phyloP scores from a whole-genome alignment of 2,329 filamentous ascomycete genomes.

The Monosporascus sp. region DNA sequence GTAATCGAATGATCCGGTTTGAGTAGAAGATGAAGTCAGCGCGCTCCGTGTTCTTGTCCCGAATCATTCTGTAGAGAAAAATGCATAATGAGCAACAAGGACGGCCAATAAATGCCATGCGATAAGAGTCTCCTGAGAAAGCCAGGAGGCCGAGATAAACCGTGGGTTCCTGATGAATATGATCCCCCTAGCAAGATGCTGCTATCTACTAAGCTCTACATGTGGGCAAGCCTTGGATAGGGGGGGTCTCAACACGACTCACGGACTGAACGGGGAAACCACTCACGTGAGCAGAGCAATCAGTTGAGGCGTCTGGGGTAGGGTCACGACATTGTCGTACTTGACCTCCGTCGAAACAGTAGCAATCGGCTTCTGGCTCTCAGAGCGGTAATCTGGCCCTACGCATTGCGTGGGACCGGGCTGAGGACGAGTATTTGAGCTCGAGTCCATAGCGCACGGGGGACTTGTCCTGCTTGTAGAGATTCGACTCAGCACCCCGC shows the following conservation, averaged over 20 bases:
- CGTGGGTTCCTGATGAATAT: too few relatives aligned
- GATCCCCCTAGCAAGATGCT: too few relatives aligned
- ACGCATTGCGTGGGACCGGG: constrained; percentile 56
- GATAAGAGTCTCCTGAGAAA: neutral
- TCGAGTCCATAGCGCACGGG: constrained; percentile 32
- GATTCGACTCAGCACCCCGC: too few relatives aligned
- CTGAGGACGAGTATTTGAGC: constrained; percentile 23
- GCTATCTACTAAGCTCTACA: too few relatives aligned
- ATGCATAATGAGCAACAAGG: constrained; percentile 7
- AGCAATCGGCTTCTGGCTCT: constrained; percentile 74
- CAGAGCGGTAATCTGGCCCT: constrained; percentile 72
- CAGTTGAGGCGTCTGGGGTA: constrained; percentile 90
- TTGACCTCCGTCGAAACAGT: constrained; percentile 81
- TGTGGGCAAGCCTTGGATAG: neutral
- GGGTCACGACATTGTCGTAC: constrained; percentile 82
- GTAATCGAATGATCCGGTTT: constrained; percentile 91
- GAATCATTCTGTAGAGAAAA: constrained; percentile 70
- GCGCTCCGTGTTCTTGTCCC: constrained; percentile 80
- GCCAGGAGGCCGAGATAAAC: too few relatives aligned
- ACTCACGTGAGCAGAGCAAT: constrained; percentile 96
- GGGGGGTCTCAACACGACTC: neutral
- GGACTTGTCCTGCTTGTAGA: constrained; percentile 7
- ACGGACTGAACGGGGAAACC: constrained; percentile 13
- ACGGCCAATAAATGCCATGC: neutral
- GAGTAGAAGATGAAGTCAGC: constrained; percentile 99